Percentiles rank a stretch among this genome's conserved stretches.
These are phyloP conservation scores for Gossypium davidsonii DNA, from an alignment of 441 rosid species.

Conservation along the genomic window DNA sequence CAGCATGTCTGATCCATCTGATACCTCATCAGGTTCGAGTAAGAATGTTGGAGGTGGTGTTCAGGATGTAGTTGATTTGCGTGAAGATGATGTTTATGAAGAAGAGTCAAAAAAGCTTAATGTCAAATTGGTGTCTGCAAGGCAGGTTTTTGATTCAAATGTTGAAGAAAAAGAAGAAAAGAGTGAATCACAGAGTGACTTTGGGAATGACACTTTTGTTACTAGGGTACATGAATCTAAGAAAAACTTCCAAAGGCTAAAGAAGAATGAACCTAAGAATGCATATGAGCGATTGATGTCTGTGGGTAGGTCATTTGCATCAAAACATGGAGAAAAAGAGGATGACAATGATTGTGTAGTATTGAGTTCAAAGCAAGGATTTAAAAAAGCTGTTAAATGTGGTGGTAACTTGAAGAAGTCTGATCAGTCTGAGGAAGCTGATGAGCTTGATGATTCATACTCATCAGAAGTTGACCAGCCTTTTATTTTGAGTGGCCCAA, in stretches of 20 bases:
- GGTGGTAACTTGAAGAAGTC: slow-evolving; percentile 24
- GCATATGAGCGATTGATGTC: slow-evolving; percentile 33
- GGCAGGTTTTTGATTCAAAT: slow-evolving; percentile 21
- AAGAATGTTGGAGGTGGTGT: slow-evolving; percentile 16
- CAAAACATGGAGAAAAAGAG: slow-evolving; percentile 32
- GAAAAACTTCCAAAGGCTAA: slow-evolving; percentile 18
- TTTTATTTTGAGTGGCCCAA: slow-evolving; percentile 44
- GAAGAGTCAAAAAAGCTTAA: slow-evolving; percentile 17
- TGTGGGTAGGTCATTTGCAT: slow-evolving; percentile 33
- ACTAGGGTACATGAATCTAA: slow-evolving; percentile 21
- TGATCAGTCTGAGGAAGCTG: slow-evolving; percentile 21
- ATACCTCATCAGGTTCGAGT: slow-evolving; percentile 26
- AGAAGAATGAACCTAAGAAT: slow-evolving; percentile 26
- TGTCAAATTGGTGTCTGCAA: slow-evolving; percentile 21
- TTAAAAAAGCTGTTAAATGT: slow-evolving; percentile 22
- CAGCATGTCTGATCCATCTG: slow-evolving; percentile 18
- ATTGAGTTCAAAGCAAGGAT: slow-evolving; percentile 29
- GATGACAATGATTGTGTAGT: slow-evolving; percentile 41
- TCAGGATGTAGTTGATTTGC: slow-evolving; percentile 19
- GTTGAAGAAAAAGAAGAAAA: slow-evolving; percentile 29
- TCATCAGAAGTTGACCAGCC: slow-evolving; percentile 41
- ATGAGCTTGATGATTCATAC: slow-evolving; percentile 30
- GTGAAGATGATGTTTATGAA: slow-evolving; percentile 12
- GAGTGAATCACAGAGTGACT: slow-evolving; percentile 13
- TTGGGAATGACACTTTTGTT: slow-evolving; percentile 11